Evolutionary conservation across 2,329 filamentous ascomycete species (phyloP).

Genomic region (Exophiala viscosa): DNA sequence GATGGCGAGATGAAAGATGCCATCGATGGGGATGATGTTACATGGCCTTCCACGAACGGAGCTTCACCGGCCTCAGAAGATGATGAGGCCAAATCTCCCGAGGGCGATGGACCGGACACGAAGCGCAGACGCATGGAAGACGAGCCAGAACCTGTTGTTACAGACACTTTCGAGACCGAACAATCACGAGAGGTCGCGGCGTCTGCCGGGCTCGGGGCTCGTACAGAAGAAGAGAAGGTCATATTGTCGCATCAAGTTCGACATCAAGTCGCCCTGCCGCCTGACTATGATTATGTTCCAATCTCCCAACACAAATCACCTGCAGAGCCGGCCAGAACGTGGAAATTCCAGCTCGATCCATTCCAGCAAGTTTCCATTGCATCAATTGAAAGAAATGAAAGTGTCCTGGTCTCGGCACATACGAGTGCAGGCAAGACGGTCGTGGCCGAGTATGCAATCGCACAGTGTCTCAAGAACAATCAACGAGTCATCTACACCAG

Average conservation of each 20-base stretch:
- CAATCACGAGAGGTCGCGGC: slow-evolving; percentile 86
- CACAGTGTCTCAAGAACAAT: slow-evolving; percentile 94
- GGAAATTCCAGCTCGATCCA: slow-evolving; percentile 88
- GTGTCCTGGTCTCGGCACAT: slow-evolving; percentile 92
- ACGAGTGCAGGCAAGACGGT: slow-evolving; percentile 98
- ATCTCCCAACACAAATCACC: slow-evolving; percentile 92
- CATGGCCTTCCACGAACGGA: slow-evolving; percentile 2
- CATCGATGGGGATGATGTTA: slow-evolving; percentile 12
- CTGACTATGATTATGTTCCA: slow-evolving; percentile 91
- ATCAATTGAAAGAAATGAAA: slow-evolving; percentile 94
- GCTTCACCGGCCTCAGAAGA: slow-evolving; percentile 7
- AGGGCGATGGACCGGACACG: slow-evolving; percentile 38
- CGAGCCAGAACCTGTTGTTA: slow-evolving; percentile 75
- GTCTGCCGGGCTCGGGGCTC: slow-evolving; percentile 63
- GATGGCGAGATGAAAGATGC: slow-evolving; percentile 68
- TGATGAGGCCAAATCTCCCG: slow-evolving; percentile 22
- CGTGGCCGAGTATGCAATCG: slow-evolving; percentile 96
- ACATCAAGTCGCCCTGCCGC: slow-evolving; percentile 92
- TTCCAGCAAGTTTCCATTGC: slow-evolving; percentile 94
- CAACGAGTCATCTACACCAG: slow-evolving; percentile 99
- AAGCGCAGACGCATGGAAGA: slow-evolving; percentile 52
- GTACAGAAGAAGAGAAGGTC: slow-evolving; percentile 65
- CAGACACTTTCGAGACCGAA: slow-evolving; percentile 92
- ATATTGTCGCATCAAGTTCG: slow-evolving; percentile 95
- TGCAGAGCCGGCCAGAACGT: slow-evolving; percentile 75